Percentiles rank a stretch among this genome's conserved stretches.
Conservation (phyloP, 371 early-diverging fungal species). For the Chytridium lagenaria region DNA sequence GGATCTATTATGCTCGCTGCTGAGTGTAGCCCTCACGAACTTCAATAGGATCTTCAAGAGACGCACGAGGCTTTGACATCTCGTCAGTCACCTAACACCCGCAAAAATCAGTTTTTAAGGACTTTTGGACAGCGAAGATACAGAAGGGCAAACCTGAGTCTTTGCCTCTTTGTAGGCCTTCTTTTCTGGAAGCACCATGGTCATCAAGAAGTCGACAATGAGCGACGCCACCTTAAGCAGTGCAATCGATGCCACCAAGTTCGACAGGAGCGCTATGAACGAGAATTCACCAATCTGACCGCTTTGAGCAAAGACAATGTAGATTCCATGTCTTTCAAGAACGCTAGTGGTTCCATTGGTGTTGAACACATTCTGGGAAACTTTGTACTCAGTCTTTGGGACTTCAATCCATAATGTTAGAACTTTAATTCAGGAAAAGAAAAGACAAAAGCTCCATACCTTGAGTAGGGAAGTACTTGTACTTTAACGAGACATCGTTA, state of each 20-base stretch:
- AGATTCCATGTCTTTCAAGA: conserved; percentile 58
- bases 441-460: not conserved
- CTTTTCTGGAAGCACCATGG: conserved; percentile 55
- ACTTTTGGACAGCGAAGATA: too few species aligned
- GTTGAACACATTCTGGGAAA: conserved; percentile 50
- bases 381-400: conserved; percentile 58
- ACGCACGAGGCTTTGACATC: too few species aligned
- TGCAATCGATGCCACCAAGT: conserved; percentile 62
- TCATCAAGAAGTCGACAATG: conserved; percentile 62
- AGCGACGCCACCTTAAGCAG: conserved; percentile 59
- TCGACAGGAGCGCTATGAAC: conserved; percentile 54
- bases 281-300: conserved; percentile 63
- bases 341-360: conserved; percentile 51
- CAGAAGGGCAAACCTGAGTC: too few species aligned
- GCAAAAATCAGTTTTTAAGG: too few species aligned
- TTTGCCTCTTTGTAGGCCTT: conserved; percentile 51
- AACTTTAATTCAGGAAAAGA: conserved; percentile 18
- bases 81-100: too few species aligned
- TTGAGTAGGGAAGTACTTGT: conserved; percentile 3
- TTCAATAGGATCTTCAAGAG: too few species aligned
- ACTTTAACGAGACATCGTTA: not conserved
- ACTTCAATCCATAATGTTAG: too few species aligned
- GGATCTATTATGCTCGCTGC: too few species aligned
- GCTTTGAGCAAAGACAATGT: conserved; percentile 57
- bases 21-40: too few species aligned